phyloP scores from a whole-genome alignment of 371 early-diverging fungal species.

The Mucor indicus region DNA sequence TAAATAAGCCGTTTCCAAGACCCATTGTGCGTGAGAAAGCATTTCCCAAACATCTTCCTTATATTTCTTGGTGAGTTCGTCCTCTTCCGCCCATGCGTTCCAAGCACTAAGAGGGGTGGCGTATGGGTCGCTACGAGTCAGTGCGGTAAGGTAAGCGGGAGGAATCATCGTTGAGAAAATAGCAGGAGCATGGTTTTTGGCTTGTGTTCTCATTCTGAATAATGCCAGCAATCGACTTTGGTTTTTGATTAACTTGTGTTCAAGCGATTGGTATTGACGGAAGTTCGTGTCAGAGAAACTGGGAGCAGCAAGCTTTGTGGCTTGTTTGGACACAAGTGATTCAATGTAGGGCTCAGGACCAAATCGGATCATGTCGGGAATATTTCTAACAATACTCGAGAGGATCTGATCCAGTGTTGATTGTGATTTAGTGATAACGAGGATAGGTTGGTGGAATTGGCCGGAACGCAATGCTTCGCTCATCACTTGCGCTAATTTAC shows the following conservation, averaged over 20 bases:
- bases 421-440: constrained; percentile 30
- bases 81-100: constrained; percentile 12
- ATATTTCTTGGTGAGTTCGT: neutral
- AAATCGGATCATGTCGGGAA: constrained; percentile 33
- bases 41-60: neutral
- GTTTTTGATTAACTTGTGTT: constrained; percentile 7
- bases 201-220: constrained; percentile 14
- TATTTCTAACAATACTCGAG: neutral
- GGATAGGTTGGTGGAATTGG: constrained; percentile 32
- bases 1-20: constrained; percentile 1
- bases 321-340: constrained; percentile 15
- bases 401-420: constrained; percentile 27
- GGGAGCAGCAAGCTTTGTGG: constrained; percentile 3
- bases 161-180: constrained; percentile 16
- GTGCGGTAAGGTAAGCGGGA: constrained; percentile 10
- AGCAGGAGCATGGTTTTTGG: constrained; percentile 5
- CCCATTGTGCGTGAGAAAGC: neutral
- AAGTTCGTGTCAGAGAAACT: constrained; percentile 19
- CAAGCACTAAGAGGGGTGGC: constrained; percentile 7
- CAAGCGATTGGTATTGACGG: constrained; percentile 14
- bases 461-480: constrained; percentile 20
- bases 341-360: constrained; percentile 13
- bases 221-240: constrained; percentile 25
- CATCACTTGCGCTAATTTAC: constrained; percentile 28
- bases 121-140: constrained; percentile 3